Conservation (phyloP, 768 basidiomycete genomes). For the Leccinum aurantiacum region DNA sequence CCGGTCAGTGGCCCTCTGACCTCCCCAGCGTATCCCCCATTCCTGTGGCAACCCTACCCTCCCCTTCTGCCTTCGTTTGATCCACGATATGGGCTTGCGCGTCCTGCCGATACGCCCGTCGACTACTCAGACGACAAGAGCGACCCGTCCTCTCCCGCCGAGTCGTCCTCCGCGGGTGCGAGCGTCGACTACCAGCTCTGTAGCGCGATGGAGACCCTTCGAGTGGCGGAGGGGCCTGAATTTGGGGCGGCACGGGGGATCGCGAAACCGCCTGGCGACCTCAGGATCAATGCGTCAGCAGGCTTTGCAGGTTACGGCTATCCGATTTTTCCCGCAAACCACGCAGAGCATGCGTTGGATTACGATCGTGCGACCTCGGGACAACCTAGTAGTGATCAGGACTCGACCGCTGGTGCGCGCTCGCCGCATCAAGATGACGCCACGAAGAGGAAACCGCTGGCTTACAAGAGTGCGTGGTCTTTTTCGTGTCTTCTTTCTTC, state of each 20-base stretch:
- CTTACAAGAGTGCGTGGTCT: conserved; percentile 30
- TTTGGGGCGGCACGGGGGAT: conserved; percentile 1
- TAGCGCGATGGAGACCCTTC: conserved; percentile 4
- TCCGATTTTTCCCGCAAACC: conserved; percentile 18
- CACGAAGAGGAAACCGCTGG: conserved; percentile 20
- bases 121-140: conserved; percentile 28
- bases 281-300: conserved; percentile 14
- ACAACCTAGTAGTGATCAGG: background rate
- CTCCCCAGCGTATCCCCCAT: conserved; percentile 18
- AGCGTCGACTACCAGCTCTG: conserved; percentile 14
- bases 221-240: conserved; percentile 4
- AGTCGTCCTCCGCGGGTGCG: conserved; percentile 15
- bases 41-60: conserved; percentile 35
- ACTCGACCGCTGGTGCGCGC: background rate
- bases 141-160: conserved; percentile 29
- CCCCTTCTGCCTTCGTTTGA: conserved; percentile 17
- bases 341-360: conserved; percentile 7
- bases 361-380: conserved; percentile 12
- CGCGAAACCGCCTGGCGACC: conserved; percentile 9
- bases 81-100: conserved; percentile 13
- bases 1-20: conserved; percentile 20
- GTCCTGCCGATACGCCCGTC: conserved; percentile 5
- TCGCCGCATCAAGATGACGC: conserved; percentile 16
- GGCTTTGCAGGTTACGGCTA: conserved; percentile 10
- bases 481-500: background rate